Evolutionary conservation across 176 grass and related monocot genomes (phyloP).

Genomic region (Typha latifolia): DNA sequence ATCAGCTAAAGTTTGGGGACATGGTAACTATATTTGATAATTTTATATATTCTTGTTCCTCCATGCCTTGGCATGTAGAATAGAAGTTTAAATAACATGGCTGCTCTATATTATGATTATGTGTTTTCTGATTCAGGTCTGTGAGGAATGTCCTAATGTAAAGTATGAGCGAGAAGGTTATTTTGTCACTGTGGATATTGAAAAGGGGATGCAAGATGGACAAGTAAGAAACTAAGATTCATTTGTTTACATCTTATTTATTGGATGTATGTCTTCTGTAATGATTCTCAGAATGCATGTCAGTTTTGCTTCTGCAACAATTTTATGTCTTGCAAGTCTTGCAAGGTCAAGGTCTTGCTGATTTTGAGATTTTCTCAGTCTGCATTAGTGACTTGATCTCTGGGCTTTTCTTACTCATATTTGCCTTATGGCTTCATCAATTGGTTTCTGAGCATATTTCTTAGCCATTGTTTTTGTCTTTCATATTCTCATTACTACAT

Average conservation of each 20-base stretch:
- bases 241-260: neutral
- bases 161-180: constrained; percentile 88
- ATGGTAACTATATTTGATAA: neutral
- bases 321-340: too few species aligned
- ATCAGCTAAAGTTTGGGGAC: neutral
- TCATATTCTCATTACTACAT: too few species aligned
- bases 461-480: too few species aligned
- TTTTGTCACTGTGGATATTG: constrained; percentile 96
- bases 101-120: neutral
- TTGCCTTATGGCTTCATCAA: too few species aligned
- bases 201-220: constrained; percentile 99
- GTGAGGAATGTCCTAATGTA: constrained; percentile 94
- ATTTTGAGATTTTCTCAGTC: too few species aligned
- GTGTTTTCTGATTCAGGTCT: constrained; percentile 45
- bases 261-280: too few species aligned
- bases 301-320: too few species aligned
- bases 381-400: too few species aligned
- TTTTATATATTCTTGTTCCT: neutral
- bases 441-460: too few species aligned
- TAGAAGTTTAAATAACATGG: neutral
- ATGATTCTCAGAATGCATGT: too few species aligned
- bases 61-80: neutral
- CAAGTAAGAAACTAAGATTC: constrained; percentile 44
- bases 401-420: too few species aligned
- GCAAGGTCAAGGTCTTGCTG: too few species aligned